These are phyloP conservation scores for Fusarium gaditjirri DNA, from an alignment of 2,329 filamentous ascomycete species.

Conservation along the genomic window DNA sequence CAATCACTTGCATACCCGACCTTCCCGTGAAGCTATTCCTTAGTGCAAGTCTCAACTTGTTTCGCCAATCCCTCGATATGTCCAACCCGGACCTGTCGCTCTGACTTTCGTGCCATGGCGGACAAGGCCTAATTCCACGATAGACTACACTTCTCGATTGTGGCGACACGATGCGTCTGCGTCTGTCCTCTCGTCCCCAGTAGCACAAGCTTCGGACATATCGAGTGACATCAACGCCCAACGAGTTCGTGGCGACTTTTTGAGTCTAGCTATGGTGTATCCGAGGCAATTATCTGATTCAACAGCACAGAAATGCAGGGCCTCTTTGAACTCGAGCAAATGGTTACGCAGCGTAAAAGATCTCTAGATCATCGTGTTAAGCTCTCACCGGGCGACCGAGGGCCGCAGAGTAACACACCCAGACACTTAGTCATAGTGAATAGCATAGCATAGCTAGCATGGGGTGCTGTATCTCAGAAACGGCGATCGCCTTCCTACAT, in stretches of 20 bases:
- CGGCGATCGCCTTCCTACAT: slow-evolving; percentile 15
- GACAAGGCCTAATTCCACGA: not conserved
- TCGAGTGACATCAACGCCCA: slow-evolving; percentile 23
- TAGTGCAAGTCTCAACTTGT: slow-evolving; percentile 1
- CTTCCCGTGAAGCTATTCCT: slow-evolving; percentile 2
- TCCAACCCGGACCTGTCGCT: slow-evolving; percentile 21
- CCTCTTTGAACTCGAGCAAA: not conserved
- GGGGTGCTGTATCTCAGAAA: not conserved
- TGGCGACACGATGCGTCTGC: slow-evolving; percentile 20
- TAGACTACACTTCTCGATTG: slow-evolving; percentile 6
- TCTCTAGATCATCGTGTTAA: slow-evolving; percentile 34
- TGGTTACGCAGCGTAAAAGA: slow-evolving; percentile 24
- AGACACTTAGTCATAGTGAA: not conserved
- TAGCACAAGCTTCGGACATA: slow-evolving; percentile 14
- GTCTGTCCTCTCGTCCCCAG: slow-evolving; percentile 5
- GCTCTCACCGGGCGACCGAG: slow-evolving; percentile 7
- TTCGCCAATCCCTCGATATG: slow-evolving; percentile 19
- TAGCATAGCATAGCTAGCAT: not conserved
- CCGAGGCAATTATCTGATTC: slow-evolving; percentile 9
- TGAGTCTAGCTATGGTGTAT: slow-evolving; percentile 4
- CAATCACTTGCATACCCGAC: slow-evolving; percentile 18
- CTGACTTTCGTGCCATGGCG: not conserved
- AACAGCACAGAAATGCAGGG: slow-evolving; percentile 4
- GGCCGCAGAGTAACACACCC: slow-evolving; percentile 2
- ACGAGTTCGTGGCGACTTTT: slow-evolving; percentile 11